Percentiles rank a stretch among this genome's conserved stretches.
Evolutionary conservation across 768 basidiomycete species (phyloP).

Genomic region (Hemileccinum rubropunctum): DNA sequence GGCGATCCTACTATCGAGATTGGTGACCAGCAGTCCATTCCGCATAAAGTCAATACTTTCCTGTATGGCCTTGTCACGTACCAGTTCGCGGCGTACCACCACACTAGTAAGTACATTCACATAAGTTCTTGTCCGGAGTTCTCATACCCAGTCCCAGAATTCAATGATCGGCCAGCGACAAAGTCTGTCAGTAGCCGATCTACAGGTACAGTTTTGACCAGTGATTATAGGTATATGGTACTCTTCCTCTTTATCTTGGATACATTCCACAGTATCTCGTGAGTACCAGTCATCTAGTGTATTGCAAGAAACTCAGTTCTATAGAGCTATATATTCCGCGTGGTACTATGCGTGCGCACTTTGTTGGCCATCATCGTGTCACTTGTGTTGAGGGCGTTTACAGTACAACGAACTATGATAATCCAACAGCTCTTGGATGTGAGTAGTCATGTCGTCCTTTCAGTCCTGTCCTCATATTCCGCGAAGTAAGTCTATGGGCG

Average conservation of each 20-base stretch:
- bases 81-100: conserved; percentile 40
- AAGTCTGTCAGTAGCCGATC: background rate
- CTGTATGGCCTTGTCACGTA: conserved; percentile 42
- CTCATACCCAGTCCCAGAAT: conserved; percentile 1
- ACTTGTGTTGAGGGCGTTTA: background rate
- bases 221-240: conserved; percentile 10
- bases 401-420: conserved; percentile 10
- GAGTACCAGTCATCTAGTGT: background rate
- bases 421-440: conserved; percentile 12
- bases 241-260: conserved; percentile 13
- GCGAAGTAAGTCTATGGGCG: conserved; percentile 43
- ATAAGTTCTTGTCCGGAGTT: background rate
- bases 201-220: background rate
- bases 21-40: no score
- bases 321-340: conserved; percentile 11
- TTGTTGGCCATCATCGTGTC: background rate
- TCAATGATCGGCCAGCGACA: conserved; percentile 9
- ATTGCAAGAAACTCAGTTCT: background rate
- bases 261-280: conserved; percentile 14
- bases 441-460: background rate
- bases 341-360: conserved; percentile 9
- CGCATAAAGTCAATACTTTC: conserved; percentile 13
- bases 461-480: background rate
- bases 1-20: background rate
- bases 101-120: conserved; percentile 3